Conservation (phyloP, 345 rosid genomes). For the Corymbia maculata region DNA sequence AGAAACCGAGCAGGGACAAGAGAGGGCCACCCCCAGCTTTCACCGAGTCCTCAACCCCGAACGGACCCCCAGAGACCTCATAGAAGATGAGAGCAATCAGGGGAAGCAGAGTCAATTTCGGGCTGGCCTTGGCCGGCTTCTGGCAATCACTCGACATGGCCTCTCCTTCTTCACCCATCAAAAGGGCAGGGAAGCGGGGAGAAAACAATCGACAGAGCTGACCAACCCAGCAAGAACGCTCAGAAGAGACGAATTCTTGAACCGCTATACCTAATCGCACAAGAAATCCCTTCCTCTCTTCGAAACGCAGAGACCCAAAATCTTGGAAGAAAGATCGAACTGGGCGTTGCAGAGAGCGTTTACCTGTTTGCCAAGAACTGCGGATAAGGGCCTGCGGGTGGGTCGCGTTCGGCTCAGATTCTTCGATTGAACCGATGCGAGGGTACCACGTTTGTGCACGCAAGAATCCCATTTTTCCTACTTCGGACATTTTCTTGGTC, state of each 20-base stretch:
- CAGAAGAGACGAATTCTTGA: neutral
- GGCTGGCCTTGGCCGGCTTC: slow-evolving; percentile 20
- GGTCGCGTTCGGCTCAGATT: neutral
- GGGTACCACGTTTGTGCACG: neutral
- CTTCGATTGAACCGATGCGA: neutral
- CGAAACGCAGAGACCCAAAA: neutral
- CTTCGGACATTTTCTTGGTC: neutral
- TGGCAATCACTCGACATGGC: slow-evolving; percentile 17
- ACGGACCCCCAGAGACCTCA: slow-evolving; percentile 96
- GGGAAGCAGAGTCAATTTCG: slow-evolving; percentile 69
- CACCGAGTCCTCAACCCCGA: slow-evolving; percentile 89
- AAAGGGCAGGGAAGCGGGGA: neutral
- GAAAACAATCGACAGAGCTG: neutral
- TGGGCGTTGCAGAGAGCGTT: neutral
- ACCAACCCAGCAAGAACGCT: neutral
- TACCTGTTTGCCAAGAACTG: neutral
- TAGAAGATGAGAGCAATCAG: slow-evolving; percentile 84
- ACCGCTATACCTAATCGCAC: neutral
- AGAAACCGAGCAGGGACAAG: slow-evolving; percentile 67
- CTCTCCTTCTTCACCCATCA: slow-evolving; percentile 65
- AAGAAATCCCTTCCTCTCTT: neutral
- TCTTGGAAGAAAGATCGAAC: neutral
- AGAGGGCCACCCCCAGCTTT: slow-evolving; percentile 89
- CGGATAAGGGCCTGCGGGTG: neutral
- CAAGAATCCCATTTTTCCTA: neutral